A percentile compares a stretch with the other conserved stretches of the same genome.
These are phyloP conservation scores for Arabidopsis arenosa DNA, from an alignment of 345 rosid species.

Conservation along the genomic window DNA sequence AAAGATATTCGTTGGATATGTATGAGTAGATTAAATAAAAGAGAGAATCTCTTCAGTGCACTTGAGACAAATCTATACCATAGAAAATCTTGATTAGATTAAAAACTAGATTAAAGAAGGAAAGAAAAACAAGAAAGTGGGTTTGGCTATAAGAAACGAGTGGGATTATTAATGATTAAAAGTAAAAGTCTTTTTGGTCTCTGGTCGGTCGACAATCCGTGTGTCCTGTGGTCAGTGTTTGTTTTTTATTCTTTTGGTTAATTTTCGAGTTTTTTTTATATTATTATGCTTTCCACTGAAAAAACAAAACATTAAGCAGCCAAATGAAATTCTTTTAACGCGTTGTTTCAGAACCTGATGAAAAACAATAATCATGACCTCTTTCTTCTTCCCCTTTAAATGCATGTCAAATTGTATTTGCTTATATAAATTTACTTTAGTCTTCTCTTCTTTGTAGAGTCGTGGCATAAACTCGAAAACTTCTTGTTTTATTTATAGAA, in stretches of 20 bases:
- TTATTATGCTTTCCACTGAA: conserved; percentile 24
- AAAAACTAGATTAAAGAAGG: conserved; percentile 18
- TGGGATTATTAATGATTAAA: conserved; percentile 67
- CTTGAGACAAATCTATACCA: conserved; percentile 43
- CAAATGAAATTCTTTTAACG: conserved; percentile 46
- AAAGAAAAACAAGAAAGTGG: conserved; percentile 38
- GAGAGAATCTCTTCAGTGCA: conserved; percentile 28
- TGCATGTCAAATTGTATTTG: conserved; percentile 34
- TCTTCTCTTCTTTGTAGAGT: background rate
- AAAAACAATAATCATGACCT: conserved; percentile 30
- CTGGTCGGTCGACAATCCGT: conserved; percentile 99
- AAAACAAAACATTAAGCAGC: conserved; percentile 44
- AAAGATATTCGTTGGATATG: conserved; percentile 6
- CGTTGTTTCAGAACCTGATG: conserved; percentile 45
- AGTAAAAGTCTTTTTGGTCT: conserved; percentile 72
- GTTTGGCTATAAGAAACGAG: conserved; percentile 58
- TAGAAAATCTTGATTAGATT: conserved; percentile 42
- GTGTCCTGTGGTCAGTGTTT: conserved; percentile 78
- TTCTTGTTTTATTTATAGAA: background rate
- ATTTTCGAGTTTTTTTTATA: conserved; percentile 23
- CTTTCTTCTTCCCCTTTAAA: conserved; percentile 22
- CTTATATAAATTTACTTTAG: conserved; percentile 22
- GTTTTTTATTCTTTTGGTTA: conserved; percentile 54
- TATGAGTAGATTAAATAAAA: conserved; percentile 12
- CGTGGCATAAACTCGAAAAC: background rate